Conservation (phyloP, 805 yeast genomes). For the Clavispora asparagi region DNA sequence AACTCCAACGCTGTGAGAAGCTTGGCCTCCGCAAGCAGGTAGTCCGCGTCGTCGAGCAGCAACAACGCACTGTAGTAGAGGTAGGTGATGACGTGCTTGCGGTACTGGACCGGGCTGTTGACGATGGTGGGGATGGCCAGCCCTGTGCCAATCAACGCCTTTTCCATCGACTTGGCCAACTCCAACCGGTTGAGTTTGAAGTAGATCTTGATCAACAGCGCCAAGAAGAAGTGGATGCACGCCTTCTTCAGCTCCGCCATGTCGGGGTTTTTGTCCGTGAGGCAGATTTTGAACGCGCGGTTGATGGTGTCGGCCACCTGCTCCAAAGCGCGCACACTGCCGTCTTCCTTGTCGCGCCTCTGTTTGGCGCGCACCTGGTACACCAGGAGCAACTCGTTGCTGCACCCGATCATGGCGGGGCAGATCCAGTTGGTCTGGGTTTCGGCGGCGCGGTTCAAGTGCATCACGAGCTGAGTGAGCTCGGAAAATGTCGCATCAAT, state of each 20-base stretch:
- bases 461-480: constrained; percentile 39
- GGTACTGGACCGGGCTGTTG: constrained; percentile 33
- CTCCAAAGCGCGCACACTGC: constrained; percentile 32
- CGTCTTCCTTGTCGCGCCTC: constrained; percentile 11
- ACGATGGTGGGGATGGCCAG: constrained; percentile 44
- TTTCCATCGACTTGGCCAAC: constrained; percentile 68
- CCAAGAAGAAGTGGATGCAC: constrained; percentile 67
- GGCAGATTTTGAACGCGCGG: constrained; percentile 67
- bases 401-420: constrained; percentile 34
- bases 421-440: constrained; percentile 50
- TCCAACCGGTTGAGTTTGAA: constrained; percentile 62
- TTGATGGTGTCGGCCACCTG: constrained; percentile 62
- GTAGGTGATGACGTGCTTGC: constrained; percentile 43
- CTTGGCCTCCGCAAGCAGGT: constrained; percentile 44
- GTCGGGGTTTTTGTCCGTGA: constrained; percentile 70
- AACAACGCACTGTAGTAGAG: constrained; percentile 67
- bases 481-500: constrained; percentile 27
- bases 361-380: constrained; percentile 31
- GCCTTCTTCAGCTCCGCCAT: constrained; percentile 44
- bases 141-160: constrained; percentile 55
- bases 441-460: constrained; percentile 50
- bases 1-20: constrained; percentile 46
- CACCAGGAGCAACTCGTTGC: constrained; percentile 37
- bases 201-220: constrained; percentile 64
- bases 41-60: constrained; percentile 61